Evolutionary conservation across 768 basidiomycete species (phyloP).

Genomic region (Mycena chlorophos): DNA sequence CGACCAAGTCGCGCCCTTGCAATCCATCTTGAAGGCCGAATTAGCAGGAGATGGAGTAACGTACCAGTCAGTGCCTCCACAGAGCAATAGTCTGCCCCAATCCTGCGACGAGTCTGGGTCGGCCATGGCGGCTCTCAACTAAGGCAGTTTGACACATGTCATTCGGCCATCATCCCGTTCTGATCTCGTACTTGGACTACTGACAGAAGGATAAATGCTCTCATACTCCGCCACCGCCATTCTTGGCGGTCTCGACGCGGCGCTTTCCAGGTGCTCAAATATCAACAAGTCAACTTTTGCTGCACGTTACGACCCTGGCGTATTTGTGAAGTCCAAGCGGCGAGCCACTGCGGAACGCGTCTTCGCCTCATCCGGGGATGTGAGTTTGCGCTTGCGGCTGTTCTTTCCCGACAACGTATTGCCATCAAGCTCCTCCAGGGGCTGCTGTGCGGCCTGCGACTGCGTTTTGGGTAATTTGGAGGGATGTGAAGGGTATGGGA

Average conservation of each 20-base stretch:
- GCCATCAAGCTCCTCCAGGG: constrained; percentile 77
- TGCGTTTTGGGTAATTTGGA: constrained; percentile 83
- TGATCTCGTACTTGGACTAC: too few relatives aligned
- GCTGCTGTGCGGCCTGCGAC: constrained; percentile 47
- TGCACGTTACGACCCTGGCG: constrained; percentile 32
- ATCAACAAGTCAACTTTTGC: not conserved
- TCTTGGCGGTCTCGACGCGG: too few relatives aligned
- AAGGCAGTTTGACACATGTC: too few relatives aligned
- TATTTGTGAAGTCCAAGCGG: constrained; percentile 68
- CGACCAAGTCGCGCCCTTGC: constrained; percentile 79
- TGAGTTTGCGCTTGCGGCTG: constrained; percentile 70
- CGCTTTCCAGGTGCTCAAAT: not conserved
- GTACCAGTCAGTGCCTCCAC: constrained; percentile 83
- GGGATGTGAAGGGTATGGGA: constrained; percentile 87
- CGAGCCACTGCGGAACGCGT: constrained; percentile 61
- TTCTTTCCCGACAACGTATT: constrained; percentile 57
- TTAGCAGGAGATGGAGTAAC: constrained; percentile 29
- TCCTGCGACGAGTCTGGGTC: not conserved
- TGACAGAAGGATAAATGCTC: too few relatives aligned
- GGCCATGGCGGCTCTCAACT: too few relatives aligned
- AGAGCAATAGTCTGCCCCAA: constrained; percentile 63
- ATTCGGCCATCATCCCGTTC: too few relatives aligned
- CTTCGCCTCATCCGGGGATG: constrained; percentile 53
- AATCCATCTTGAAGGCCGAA: constrained; percentile 26
- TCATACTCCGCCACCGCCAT: too few relatives aligned